Evolutionary conservation across 371 early-diverging fungal species (phyloP).

Genomic region (Zychaea mexicana): DNA sequence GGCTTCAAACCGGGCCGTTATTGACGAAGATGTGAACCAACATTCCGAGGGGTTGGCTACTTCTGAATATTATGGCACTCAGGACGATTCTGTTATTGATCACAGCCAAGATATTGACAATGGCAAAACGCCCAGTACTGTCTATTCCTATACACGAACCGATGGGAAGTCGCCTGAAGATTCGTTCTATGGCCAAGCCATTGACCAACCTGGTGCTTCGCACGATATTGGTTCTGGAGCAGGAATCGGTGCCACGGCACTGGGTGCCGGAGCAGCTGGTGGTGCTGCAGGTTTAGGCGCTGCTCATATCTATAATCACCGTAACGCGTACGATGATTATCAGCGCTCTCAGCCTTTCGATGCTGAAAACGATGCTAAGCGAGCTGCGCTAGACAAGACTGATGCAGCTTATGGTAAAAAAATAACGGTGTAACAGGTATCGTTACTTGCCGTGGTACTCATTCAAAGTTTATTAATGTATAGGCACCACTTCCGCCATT

Average conservation of each 20-base stretch:
- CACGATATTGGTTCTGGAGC: neutral
- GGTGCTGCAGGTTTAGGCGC: neutral
- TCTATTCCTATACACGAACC: neutral
- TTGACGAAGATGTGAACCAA: neutral
- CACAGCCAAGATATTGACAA: neutral
- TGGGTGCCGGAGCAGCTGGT: slow-evolving; percentile 8
- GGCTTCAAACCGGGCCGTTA: neutral
- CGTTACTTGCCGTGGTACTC: neutral
- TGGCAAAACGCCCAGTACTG: neutral
- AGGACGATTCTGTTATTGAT: neutral
- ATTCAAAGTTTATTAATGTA: too few relatives aligned
- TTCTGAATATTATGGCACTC: neutral
- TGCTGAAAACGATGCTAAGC: neutral
- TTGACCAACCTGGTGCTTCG: neutral
- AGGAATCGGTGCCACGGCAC: neutral
- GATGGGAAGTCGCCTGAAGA: neutral
- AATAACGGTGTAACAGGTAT: neutral
- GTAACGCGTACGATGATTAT: neutral
- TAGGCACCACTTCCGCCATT: neutral
- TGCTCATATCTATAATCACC: neutral
- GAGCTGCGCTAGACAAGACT: too few relatives aligned
- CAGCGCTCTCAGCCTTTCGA: too few relatives aligned
- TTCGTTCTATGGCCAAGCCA: neutral
- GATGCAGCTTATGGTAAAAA: neutral
- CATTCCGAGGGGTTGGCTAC: neutral